Percentiles rank a stretch among this genome's conserved stretches.
Evolutionary conservation across 208 protist species (phyloP).

Genomic region (Trypanosoma conorhini): DNA sequence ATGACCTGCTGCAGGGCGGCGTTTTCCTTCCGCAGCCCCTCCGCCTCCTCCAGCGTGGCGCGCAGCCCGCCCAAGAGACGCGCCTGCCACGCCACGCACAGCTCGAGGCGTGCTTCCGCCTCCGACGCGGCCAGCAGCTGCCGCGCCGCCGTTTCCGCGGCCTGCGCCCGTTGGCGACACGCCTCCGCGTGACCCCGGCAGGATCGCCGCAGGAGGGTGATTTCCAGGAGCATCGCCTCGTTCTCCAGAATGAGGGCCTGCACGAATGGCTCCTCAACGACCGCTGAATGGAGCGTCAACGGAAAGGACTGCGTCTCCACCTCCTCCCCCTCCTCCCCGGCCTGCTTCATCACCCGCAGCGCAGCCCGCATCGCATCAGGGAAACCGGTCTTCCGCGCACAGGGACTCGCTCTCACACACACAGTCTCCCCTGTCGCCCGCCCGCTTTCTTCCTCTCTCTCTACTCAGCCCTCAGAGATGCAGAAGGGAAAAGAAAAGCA

Average conservation of each 20-base stretch:
- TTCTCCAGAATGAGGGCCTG: constrained; percentile 55
- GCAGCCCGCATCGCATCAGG: not conserved
- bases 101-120: constrained; percentile 4
- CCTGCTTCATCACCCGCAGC: not conserved
- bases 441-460: too few species aligned
- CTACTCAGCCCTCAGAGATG: too few species aligned
- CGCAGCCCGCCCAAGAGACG: constrained; percentile 8
- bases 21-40: constrained; percentile 20
- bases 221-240: constrained; percentile 47
- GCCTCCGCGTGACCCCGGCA: constrained; percentile 11
- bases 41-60: constrained; percentile 20
- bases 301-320: not conserved
- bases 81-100: constrained; percentile 14
- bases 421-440: not conserved
- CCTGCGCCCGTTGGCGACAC: constrained; percentile 14
- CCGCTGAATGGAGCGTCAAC: not conserved
- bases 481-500: not conserved
- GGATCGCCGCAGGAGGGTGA: constrained; percentile 27
- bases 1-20: constrained; percentile 46
- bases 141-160: constrained; percentile 27
- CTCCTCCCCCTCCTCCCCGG: constrained; percentile 2
- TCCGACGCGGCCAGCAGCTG: constrained; percentile 6
- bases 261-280: constrained; percentile 39
- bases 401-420: not conserved
- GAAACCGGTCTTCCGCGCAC: not conserved